These are phyloP conservation scores for Talaromyces piceae DNA, from an alignment of 2,329 filamentous ascomycete genomes.

Conservation along the genomic window DNA sequence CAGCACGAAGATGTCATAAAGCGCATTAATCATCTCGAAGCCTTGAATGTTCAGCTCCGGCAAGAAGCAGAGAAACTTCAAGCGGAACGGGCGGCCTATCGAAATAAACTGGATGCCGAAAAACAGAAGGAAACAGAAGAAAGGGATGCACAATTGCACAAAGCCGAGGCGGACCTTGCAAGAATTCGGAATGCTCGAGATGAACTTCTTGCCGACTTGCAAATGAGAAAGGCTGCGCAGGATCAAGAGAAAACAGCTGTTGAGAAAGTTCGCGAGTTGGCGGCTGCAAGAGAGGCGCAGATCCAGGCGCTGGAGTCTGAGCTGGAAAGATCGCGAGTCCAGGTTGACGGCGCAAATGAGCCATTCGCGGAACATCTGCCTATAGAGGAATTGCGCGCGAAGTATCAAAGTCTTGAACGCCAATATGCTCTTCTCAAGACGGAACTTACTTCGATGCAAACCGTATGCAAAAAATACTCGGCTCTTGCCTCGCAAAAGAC, in stretches of 20 bases:
- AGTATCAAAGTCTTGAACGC: slow-evolving; percentile 66
- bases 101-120: slow-evolving; percentile 74
- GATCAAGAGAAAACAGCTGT: slow-evolving; percentile 65
- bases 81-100: slow-evolving; percentile 75
- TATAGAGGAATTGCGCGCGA: slow-evolving; percentile 63
- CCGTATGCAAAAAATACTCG: slow-evolving; percentile 83
- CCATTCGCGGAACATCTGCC: slow-evolving; percentile 42
- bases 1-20: slow-evolving; percentile 92
- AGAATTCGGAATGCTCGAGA: slow-evolving; percentile 79
- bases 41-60: slow-evolving; percentile 73
- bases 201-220: slow-evolving; percentile 74
- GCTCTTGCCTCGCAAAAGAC: slow-evolving; percentile 80
- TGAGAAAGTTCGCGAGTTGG: slow-evolving; percentile 71
- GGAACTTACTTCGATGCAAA: slow-evolving; percentile 82
- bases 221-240: slow-evolving; percentile 68
- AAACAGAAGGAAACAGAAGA: slow-evolving; percentile 65
- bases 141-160: slow-evolving; percentile 71
- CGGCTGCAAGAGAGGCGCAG: slow-evolving; percentile 68
- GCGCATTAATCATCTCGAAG: slow-evolving; percentile 84
- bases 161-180: slow-evolving; percentile 75
- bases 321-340: slow-evolving; percentile 59
- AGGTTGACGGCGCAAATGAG: slow-evolving; percentile 43
- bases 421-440: slow-evolving; percentile 79
- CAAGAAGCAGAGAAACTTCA: slow-evolving; percentile 81
- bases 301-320: slow-evolving; percentile 79